Evolutionary conservation across 176 grass and related monocot genomes (phyloP).

Genomic region (Carex cristatella): DNA sequence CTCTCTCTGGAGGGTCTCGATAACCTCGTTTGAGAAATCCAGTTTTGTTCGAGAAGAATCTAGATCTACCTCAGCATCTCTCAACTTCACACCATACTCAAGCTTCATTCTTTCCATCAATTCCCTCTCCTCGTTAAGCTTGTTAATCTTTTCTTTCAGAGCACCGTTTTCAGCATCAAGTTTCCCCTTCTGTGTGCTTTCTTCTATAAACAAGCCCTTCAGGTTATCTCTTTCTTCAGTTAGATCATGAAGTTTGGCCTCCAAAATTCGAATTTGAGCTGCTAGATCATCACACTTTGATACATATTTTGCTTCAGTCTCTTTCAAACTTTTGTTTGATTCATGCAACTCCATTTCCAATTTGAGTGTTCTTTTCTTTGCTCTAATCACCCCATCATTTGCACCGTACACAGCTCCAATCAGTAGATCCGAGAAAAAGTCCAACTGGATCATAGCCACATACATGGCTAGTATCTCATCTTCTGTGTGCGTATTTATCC

Average conservation of each 20-base stretch:
- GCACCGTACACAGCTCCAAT: slow-evolving; percentile 42
- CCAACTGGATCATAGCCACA: slow-evolving; percentile 46
- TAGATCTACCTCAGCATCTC: slow-evolving; percentile 44
- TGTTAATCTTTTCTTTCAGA: slow-evolving; percentile 55
- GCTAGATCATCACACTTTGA: slow-evolving; percentile 63
- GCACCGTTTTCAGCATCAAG: slow-evolving; percentile 49
- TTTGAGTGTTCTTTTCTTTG: slow-evolving; percentile 45
- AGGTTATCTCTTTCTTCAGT: slow-evolving; percentile 62
- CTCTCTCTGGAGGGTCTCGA: slow-evolving; percentile 60
- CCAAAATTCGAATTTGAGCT: slow-evolving; percentile 66
- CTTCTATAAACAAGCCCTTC: slow-evolving; percentile 56
- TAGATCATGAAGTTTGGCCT: slow-evolving; percentile 77
- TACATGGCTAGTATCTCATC: slow-evolving; percentile 58
- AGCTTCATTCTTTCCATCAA: slow-evolving; percentile 42
- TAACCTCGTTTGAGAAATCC: slow-evolving; percentile 43
- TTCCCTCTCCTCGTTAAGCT: slow-evolving; percentile 49
- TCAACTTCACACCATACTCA: slow-evolving; percentile 32
- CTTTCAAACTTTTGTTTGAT: slow-evolving; percentile 55
- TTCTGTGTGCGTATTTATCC: slow-evolving; percentile 33
- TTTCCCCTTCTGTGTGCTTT: slow-evolving; percentile 43
- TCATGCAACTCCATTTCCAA: slow-evolving; percentile 57
- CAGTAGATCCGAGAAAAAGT: slow-evolving; percentile 77
- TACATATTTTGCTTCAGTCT: slow-evolving; percentile 56
- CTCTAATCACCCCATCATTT: slow-evolving; percentile 44
- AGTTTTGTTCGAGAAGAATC: slow-evolving; percentile 48